These are phyloP conservation scores for Fusarium sublunatum DNA, from an alignment of 2,329 filamentous ascomycete genomes.

Conservation along the genomic window DNA sequence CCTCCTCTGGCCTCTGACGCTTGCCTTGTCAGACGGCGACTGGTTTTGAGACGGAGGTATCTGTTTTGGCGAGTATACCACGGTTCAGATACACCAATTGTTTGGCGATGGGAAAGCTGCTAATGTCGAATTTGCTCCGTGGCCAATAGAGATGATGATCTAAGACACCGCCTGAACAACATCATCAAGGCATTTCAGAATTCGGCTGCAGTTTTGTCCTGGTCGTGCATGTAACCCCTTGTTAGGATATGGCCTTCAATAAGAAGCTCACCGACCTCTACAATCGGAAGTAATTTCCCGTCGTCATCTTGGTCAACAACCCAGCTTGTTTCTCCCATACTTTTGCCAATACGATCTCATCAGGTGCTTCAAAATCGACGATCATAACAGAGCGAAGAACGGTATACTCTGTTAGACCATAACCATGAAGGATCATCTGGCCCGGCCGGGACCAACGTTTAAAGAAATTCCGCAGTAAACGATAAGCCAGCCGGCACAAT, in stretches of 20 bases:
- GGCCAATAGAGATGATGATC: conserved; percentile 1
- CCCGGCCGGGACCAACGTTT: conserved; percentile 14
- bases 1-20: too few relatives aligned
- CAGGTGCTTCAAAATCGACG: background rate
- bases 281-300: conserved; percentile 5
- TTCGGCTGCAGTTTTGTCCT: conserved; percentile 1
- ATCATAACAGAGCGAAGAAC: conserved; percentile 9
- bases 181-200: background rate
- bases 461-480: conserved; percentile 11
- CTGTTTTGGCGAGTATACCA: too few relatives aligned
- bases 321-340: conserved; percentile 10
- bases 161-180: conserved; percentile 10
- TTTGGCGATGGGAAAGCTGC: too few relatives aligned
- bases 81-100: too few relatives aligned
- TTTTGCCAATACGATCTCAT: conserved; percentile 15
- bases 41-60: too few relatives aligned
- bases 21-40: too few relatives aligned
- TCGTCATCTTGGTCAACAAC: conserved; percentile 22
- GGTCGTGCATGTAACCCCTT: conserved; percentile 6
- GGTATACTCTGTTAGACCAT: conserved; percentile 22
- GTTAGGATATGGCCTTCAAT: conserved; percentile 20
- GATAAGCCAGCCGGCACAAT: conserved; percentile 17
- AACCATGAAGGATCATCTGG: conserved; percentile 11
- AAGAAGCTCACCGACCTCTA: conserved; percentile 9
- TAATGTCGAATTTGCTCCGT: background rate